A percentile compares a stretch with the other conserved stretches of the same genome.
Conservation (phyloP, 106 monocot species). For the Cymbidium sinense region DNA sequence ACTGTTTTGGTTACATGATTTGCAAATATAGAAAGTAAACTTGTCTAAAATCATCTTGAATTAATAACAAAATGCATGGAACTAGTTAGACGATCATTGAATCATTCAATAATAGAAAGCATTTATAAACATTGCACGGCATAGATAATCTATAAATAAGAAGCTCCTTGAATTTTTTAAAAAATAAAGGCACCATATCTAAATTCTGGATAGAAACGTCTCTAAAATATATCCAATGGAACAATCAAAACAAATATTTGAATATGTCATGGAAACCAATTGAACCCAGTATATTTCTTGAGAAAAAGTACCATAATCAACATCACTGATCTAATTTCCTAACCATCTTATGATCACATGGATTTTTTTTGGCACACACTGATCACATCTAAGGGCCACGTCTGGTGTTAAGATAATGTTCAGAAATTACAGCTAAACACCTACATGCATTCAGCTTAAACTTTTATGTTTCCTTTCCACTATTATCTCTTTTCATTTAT, state of each 20-base stretch:
- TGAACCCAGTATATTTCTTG: background rate
- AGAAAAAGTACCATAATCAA: background rate
- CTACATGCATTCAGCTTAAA: background rate
- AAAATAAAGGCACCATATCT: background rate
- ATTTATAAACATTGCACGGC: background rate
- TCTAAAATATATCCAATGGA: background rate
- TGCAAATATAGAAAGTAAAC: background rate
- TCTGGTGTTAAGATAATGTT: background rate
- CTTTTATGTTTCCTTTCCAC: background rate
- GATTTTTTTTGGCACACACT: background rate
- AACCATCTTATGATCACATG: background rate
- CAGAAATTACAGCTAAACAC: background rate
- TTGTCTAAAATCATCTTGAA: background rate
- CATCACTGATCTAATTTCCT: background rate
- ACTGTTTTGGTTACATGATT: background rate
- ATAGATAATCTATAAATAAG: background rate
- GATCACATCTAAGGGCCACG: background rate
- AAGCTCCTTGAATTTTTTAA: background rate
- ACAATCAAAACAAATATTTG: background rate
- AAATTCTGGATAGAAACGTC: background rate
- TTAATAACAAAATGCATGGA: background rate
- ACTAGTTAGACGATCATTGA: background rate
- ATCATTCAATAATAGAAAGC: background rate
- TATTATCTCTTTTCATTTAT: background rate
- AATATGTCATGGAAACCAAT: background rate